Evolutionary conservation across 257 asterid genomes (phyloP), one percentile per base, ranked within the genome.

Genomic region (Linderniella brevidens): DNA sequence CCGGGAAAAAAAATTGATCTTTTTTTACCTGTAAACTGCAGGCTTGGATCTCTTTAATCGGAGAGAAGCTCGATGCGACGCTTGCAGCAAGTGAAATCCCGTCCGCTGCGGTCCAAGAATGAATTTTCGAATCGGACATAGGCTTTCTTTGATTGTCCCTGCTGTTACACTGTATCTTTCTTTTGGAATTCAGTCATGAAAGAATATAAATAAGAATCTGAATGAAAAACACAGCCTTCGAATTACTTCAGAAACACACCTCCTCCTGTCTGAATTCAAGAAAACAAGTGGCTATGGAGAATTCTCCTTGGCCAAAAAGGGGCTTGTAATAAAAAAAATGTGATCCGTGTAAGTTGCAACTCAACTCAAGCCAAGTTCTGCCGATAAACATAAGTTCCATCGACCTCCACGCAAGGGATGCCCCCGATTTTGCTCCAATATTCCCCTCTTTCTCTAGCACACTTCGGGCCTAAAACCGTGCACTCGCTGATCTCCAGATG

Each of bases 31-130:
- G 20, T 57, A 50, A 63, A 49, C 41, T 18, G 39, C 66, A 85
- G 98, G 98, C 85, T 17, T 88, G 98, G 98, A 88, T 88, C 66
- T 50, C 92, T 20, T 67, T 73, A 59, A 68, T 86, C 13, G 98
- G 85, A 46, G 93, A 84, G 60, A 88, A 84, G 71, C 63, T 88
- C 54, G 95, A 80, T 65, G 68, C 90, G 52, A 70, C 86, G 48
- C 80, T 88, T 48, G 59, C 80, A 57, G 78, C 74, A 70, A 65
- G 47, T 58, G 58, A 67, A 51, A 42, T 51, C 35, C 13, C 32
- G 6, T 25, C 32, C 6, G 32, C 32, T 25, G 32, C 32, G 3
- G 32, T 25, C 6, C 32, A 25, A 25, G 32, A 25, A 25, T 25
- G 32, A 25, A 25, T n/a, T 25, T 25, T 25, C 32, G 32, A 25